Evolutionary conservation across 495 filamentous ascomycete genomes (phyloP).

Genomic region (Penicillium verhagenii): DNA sequence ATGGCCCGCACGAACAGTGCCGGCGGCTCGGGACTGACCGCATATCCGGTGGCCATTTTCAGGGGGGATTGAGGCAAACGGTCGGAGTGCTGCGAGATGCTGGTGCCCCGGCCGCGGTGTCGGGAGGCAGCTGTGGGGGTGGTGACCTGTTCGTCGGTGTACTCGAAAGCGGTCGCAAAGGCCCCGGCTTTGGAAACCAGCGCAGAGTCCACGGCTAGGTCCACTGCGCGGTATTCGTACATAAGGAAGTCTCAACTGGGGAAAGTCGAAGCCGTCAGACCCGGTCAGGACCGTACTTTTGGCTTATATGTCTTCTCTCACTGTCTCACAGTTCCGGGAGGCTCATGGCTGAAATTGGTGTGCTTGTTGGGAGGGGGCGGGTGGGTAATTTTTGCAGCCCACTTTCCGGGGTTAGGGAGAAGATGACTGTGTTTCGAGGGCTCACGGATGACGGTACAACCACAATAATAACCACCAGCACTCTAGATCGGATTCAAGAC

Average conservation of each 20-base stretch:
- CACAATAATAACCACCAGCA: slow-evolving; percentile 1
- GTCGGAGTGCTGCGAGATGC: slow-evolving; percentile 29
- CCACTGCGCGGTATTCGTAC: slow-evolving; percentile 35
- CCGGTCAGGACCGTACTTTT: not conserved
- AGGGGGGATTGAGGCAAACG: slow-evolving; percentile 30
- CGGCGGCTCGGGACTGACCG: slow-evolving; percentile 66
- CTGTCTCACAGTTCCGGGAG: slow-evolving; percentile 19
- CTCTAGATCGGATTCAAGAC: slow-evolving; percentile 1
- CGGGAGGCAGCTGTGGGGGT: slow-evolving; percentile 33
- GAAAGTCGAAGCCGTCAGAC: not conserved
- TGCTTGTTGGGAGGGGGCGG: slow-evolving; percentile 16
- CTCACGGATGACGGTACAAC: slow-evolving; percentile 3
- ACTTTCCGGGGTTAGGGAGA: slow-evolving; percentile 15
- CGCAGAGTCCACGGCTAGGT: slow-evolving; percentile 37
- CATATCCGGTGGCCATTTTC: slow-evolving; percentile 49
- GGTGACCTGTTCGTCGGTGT: slow-evolving; percentile 43
- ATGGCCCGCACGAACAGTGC: slow-evolving; percentile 91
- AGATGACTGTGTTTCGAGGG: not conserved
- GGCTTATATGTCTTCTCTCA: not conserved
- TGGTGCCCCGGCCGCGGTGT: slow-evolving; percentile 33
- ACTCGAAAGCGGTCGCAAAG: slow-evolving; percentile 47
- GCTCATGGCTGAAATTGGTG: slow-evolving; percentile 25
- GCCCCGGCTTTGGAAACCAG: slow-evolving; percentile 36
- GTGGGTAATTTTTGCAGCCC: slow-evolving; percentile 22
- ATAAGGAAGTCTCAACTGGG: slow-evolving; percentile 24